Percentiles rank a stretch among this genome's conserved stretches.
Conservation (phyloP, 2,329 filamentous ascomycete species). For the Botrytis paeoniae region DNA sequence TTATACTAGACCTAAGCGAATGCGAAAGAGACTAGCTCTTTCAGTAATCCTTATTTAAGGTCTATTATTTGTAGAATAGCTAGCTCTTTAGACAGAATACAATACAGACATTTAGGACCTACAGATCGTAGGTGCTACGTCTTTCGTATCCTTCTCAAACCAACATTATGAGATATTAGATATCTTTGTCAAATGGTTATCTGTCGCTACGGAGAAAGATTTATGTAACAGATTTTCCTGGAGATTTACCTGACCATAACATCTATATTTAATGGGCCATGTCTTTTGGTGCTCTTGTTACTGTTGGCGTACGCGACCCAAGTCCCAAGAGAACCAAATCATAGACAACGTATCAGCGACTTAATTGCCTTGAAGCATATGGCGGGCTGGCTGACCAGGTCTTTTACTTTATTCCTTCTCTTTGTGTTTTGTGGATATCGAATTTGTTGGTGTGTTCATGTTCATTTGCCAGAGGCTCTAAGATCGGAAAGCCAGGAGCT, state of each 20-base stretch:
- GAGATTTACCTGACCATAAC: neutral
- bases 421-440: neutral
- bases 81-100: no score
- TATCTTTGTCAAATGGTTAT: neutral
- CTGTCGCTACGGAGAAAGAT: neutral
- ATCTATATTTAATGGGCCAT: neutral
- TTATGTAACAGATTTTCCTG: neutral
- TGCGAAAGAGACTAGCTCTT: no score
- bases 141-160: no score
- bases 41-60: no score
- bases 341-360: neutral
- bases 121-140: no score
- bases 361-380: neutral
- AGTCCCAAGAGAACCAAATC: neutral
- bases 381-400: neutral
- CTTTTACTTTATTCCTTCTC: neutral
- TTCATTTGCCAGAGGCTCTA: neutral
- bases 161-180: neutral
- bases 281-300: neutral
- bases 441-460: neutral
- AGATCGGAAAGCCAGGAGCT: neutral
- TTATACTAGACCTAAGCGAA: no score
- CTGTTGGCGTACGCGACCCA: constrained; percentile 7
- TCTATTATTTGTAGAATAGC: no score
- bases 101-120: no score